A percentile compares a stretch with the other conserved stretches of the same genome.
Conservation (phyloP, 2,329 filamentous ascomycete genomes). For the Hansfordia pulvinata region DNA sequence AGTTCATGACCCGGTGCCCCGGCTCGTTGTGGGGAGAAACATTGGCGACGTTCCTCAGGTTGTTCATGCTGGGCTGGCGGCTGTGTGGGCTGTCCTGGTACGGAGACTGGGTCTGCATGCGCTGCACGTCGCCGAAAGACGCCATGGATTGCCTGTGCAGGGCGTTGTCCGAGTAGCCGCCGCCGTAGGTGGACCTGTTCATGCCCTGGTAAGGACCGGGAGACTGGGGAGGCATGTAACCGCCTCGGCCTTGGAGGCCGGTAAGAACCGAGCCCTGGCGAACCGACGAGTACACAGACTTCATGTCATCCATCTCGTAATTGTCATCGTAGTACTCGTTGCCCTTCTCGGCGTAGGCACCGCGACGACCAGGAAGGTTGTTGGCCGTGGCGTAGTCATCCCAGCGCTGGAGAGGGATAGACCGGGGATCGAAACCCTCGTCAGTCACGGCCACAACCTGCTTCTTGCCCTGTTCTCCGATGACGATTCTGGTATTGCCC, state of each 20-base stretch:
- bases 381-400: conserved; percentile 86
- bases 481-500: conserved; percentile 96
- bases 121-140: conserved; percentile 43
- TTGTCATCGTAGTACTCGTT: conserved; percentile 57
- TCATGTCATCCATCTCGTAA: conserved; percentile 97
- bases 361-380: conserved; percentile 81
- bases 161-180: conserved; percentile 32
- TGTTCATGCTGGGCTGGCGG: conserved; percentile 48
- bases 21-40: no score
- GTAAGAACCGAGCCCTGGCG: conserved; percentile 79
- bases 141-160: conserved; percentile 60
- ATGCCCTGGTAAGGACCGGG: conserved; percentile 54
- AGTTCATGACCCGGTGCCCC: conserved; percentile 21
- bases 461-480: conserved; percentile 85
- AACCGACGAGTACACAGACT: conserved; percentile 87
- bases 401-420: conserved; percentile 90
- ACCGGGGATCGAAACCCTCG: conserved; percentile 79
- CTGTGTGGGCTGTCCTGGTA: conserved; percentile 40
- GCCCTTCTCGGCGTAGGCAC: conserved; percentile 50
- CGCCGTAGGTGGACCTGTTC: conserved; percentile 27
- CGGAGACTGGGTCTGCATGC: conserved; percentile 38
- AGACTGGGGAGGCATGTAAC: conserved; percentile 73
- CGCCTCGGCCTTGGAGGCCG: conserved; percentile 58
- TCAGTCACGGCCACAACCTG: conserved; percentile 78
- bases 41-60: conserved; percentile 33